Percentiles rank a stretch among this genome's conserved stretches.
Evolutionary conservation across 768 basidiomycete genomes (phyloP).

Genomic region (Xerocomellus amylosporus): DNA sequence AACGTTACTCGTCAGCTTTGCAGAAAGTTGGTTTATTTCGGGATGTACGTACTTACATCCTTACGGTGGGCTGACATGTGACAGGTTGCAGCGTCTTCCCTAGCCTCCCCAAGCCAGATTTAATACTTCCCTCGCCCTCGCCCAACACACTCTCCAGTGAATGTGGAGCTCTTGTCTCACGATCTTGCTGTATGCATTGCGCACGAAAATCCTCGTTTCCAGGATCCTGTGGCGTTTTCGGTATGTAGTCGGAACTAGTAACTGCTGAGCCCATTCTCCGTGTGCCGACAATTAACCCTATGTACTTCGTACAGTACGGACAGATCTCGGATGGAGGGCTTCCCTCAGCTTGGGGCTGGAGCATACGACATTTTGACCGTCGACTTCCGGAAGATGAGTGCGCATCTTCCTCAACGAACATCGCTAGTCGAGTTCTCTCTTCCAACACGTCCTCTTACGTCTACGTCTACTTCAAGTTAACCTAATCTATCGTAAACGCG

Average conservation of each 20-base stretch:
- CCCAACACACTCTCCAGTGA: neutral
- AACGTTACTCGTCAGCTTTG: too few species aligned
- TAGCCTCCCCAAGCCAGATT: neutral
- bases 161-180: neutral
- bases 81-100: conserved; percentile 12
- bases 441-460: neutral
- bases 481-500: conserved; percentile 26
- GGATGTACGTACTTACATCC: too few species aligned
- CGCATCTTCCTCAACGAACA: too few species aligned
- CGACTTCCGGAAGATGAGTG: too few species aligned
- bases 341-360: neutral
- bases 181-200: neutral
- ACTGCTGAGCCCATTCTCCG: conserved; percentile 4
- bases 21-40: too few species aligned
- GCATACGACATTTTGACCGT: neutral
- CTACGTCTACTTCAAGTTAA: neutral
- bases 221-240: conserved; percentile 15
- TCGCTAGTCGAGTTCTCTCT: too few species aligned
- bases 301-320: neutral
- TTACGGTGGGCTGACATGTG: too few species aligned
- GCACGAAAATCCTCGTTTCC: neutral
- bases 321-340: conserved; percentile 3
- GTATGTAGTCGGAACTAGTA: conserved; percentile 8
- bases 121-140: neutral
- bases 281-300: conserved; percentile 1